phyloP scores from a whole-genome alignment of 202 grass and related monocot genomes.

The Zoysia matrella region DNA sequence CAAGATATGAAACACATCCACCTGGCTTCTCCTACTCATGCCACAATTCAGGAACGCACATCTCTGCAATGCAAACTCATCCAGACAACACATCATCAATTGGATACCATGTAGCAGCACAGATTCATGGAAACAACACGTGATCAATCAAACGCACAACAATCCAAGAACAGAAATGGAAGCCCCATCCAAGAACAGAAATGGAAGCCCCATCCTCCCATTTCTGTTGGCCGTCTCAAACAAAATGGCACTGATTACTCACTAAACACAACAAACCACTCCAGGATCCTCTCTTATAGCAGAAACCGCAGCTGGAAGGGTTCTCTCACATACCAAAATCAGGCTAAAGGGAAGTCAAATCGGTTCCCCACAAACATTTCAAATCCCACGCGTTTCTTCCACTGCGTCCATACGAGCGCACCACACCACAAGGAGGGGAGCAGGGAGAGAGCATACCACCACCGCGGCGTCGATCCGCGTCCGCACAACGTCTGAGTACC shows the following conservation, averaged over 20 bases:
- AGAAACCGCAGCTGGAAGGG: neutral
- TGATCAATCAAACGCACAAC: neutral
- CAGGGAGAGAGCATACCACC: constrained; percentile 40
- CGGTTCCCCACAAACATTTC: neutral
- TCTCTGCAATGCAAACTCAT: neutral
- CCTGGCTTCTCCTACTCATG: neutral
- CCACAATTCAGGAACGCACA: constrained; percentile 18
- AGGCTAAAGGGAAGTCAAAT: constrained; percentile 19
- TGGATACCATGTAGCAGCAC: neutral
- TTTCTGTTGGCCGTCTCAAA: neutral
- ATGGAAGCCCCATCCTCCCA: neutral
- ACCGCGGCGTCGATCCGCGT: constrained; percentile 46
- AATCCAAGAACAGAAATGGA: neutral
- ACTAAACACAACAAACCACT: neutral
- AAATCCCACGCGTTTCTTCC: constrained; percentile 6
- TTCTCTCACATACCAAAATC: neutral
- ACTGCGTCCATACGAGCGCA: neutral
- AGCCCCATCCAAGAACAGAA: constrained; percentile 69
- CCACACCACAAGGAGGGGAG: neutral
- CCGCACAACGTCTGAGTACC: constrained; percentile 47
- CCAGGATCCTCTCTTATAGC: neutral
- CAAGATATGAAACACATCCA: neutral
- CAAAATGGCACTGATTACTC: constrained; percentile 16
- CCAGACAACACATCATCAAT: neutral
- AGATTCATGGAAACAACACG: neutral